phyloP scores from a whole-genome alignment of 495 filamentous ascomycete species.

The Neurospora sp. region DNA sequence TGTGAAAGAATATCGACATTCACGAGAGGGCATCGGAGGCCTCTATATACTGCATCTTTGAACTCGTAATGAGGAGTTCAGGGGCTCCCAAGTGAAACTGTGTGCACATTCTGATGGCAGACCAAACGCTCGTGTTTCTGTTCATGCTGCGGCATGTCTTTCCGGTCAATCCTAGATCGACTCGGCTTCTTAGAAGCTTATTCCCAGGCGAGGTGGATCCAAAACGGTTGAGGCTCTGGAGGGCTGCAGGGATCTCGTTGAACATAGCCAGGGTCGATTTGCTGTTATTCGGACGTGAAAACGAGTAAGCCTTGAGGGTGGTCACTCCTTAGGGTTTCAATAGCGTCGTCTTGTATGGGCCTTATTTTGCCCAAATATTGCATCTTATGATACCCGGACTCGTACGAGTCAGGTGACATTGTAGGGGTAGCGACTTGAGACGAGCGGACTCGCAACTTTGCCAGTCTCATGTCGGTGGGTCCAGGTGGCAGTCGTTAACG shows the following conservation, averaged over 20 bases:
- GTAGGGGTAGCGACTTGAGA: neutral
- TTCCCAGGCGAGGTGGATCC: neutral
- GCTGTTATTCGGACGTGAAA: neutral
- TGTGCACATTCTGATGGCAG: neutral
- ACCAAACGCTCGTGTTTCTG: neutral
- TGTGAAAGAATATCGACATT: neutral
- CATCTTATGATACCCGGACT: neutral
- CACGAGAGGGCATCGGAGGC: neutral
- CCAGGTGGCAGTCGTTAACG: neutral
- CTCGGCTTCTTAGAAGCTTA: neutral
- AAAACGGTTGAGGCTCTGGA: neutral
- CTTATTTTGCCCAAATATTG: neutral
- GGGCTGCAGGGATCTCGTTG: neutral
- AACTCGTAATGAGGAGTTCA: neutral
- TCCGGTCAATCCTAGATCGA: neutral
- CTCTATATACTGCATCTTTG: neutral
- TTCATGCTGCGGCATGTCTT: neutral
- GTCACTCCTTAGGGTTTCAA: neutral
- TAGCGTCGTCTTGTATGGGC: neutral
- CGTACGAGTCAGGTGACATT: neutral
- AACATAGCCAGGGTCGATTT: neutral
- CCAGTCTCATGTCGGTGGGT: neutral
- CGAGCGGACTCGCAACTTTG: neutral
- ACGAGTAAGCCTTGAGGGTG: neutral
- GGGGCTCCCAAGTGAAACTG: neutral